These are phyloP conservation scores for Parietaria judaica DNA, from an alignment of 306 rosid genomes.

Conservation along the genomic window DNA sequence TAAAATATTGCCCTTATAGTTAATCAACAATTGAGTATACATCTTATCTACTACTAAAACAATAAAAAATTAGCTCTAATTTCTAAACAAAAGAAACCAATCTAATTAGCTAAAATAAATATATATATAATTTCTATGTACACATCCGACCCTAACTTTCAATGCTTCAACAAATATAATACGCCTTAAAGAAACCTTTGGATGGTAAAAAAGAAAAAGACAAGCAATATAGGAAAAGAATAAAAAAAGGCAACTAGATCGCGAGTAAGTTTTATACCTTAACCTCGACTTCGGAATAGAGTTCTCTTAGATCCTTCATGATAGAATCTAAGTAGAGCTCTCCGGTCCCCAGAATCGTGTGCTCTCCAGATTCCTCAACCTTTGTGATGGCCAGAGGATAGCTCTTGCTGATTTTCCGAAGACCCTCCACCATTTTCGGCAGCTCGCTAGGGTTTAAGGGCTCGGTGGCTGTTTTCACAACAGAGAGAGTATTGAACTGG, in stretches of 20 bases:
- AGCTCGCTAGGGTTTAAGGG: conserved; percentile 96
- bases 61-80: no score
- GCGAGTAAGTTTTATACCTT: conserved; percentile 42
- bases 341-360: conserved; percentile 91
- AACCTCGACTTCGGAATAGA: conserved; percentile 97
- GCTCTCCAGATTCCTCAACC: conserved; percentile 99
- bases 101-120: no score
- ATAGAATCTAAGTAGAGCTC: conserved; percentile 98
- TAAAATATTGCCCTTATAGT: no score
- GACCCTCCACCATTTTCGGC: conserved; percentile 99
- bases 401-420: conserved; percentile 96
- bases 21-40: no score
- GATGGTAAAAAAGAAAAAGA: conserved; percentile 5
- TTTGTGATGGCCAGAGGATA: conserved; percentile 95
- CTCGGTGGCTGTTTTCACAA: conserved; percentile 95
- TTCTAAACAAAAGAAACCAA: no score
- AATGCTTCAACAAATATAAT: background rate
- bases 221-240: background rate
- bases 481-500: conserved; percentile 89
- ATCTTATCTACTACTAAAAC: no score
- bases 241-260: background rate
- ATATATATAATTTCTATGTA: no score
- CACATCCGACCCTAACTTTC: no score
- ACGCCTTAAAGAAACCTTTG: conserved; percentile 3
- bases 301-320: conserved; percentile 97